phyloP scores from a whole-genome alignment of 2,329 filamentous ascomycete genomes.

The Apiospora rasikravindrae region DNA sequence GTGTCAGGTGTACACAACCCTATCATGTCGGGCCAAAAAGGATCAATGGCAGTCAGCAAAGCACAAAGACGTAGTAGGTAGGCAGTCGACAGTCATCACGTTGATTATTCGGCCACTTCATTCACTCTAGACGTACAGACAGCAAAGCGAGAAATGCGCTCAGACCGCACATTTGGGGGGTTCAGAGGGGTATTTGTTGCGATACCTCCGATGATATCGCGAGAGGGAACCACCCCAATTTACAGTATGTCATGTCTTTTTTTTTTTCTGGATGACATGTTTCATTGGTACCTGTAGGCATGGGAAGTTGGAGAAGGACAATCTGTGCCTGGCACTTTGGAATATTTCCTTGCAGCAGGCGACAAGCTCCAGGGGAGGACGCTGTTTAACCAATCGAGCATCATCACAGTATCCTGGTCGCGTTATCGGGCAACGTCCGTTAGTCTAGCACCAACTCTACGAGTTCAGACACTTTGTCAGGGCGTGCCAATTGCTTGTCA shows the following conservation, averaged over 20 bases:
- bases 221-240: neutral
- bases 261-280: neutral
- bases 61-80: neutral
- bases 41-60: neutral
- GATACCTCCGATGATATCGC: neutral
- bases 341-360: neutral
- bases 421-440: neutral
- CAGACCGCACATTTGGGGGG: too few relatives aligned
- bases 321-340: neutral
- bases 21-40: neutral
- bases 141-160: neutral
- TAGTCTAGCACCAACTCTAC: neutral
- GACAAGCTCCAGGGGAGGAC: neutral
- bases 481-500: neutral
- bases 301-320: neutral
- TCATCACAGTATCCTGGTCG: neutral
- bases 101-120: neutral
- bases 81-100: neutral
- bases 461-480: neutral
- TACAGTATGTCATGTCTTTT: neutral
- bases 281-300: neutral
- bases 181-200: neutral
- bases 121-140: neutral
- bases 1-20: slow-evolving; percentile 8
- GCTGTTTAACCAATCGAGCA: neutral